These are phyloP conservation scores for Podaxis sp. DNA, from an alignment of 768 basidiomycete genomes.

Conservation along the genomic window DNA sequence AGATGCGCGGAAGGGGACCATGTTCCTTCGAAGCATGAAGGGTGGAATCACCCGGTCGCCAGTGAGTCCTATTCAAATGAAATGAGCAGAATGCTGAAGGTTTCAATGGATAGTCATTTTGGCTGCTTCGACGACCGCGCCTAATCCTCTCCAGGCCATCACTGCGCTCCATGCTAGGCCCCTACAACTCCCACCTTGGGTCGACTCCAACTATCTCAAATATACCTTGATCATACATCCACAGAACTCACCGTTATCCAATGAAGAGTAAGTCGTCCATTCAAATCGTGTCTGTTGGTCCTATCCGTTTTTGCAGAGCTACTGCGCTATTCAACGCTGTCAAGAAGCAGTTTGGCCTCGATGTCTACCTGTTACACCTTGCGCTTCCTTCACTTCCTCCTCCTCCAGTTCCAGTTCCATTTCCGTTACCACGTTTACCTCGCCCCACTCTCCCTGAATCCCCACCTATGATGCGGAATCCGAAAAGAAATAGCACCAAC, in stretches of 20 bases:
- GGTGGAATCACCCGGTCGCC: conserved; percentile 87
- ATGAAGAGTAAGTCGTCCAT: conserved; percentile 68
- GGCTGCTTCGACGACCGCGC: conserved; percentile 78
- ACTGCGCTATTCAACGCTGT: conserved; percentile 81
- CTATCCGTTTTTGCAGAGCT: conserved; percentile 45
- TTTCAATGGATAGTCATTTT: conserved; percentile 58
- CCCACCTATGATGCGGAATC: conserved; percentile 18
- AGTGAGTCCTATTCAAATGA: conserved; percentile 45
- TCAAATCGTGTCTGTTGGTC: neutral
- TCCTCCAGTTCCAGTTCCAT: conserved; percentile 65
- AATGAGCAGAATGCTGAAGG: conserved; percentile 1
- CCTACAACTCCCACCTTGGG: conserved; percentile 76
- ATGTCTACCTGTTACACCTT: conserved; percentile 70
- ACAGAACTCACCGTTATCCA: conserved; percentile 61
- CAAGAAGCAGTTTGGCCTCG: conserved; percentile 83
- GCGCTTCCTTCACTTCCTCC: conserved; percentile 62
- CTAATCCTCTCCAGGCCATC: conserved; percentile 80
- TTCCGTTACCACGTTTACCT: conserved; percentile 67
- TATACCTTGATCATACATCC: conserved; percentile 83
- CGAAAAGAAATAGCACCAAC: neutral
- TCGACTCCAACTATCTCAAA: conserved; percentile 67
- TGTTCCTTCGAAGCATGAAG: conserved; percentile 68
- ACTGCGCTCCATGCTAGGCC: conserved; percentile 68
- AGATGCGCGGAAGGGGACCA: conserved; percentile 77
- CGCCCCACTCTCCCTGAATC: conserved; percentile 41